phyloP scores from a whole-genome alignment of 768 basidiomycete species.

The Psilocybe cubensis region DNA sequence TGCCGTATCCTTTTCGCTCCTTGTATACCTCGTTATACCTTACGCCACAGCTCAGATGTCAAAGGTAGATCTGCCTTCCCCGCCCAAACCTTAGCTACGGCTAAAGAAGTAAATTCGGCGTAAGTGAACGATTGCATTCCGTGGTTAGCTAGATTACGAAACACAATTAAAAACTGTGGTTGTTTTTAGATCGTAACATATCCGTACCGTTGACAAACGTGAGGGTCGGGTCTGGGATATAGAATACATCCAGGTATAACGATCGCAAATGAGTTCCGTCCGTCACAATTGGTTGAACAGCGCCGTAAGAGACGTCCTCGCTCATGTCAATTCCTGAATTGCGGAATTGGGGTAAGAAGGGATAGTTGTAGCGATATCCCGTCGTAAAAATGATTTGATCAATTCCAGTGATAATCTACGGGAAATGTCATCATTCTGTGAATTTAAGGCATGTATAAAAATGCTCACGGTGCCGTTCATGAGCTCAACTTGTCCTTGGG shows the following conservation, averaged over 20 bases:
- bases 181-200: not conserved
- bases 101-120: conserved; percentile 37
- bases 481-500: conserved; percentile 34
- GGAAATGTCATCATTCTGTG: not conserved
- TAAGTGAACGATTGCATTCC: conserved; percentile 44
- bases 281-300: conserved; percentile 37
- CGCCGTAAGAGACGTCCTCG: conserved; percentile 22
- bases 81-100: conserved; percentile 41
- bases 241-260: conserved; percentile 42
- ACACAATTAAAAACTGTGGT: not conserved
- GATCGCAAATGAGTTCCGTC: conserved; percentile 44
- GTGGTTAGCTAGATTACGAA: conserved; percentile 32
- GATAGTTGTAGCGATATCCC: conserved; percentile 47
- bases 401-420: conserved; percentile 35
- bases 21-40: conserved; percentile 32
- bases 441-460: not conserved
- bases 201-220: conserved; percentile 39
- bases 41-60: conserved; percentile 33
- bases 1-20: conserved; percentile 38
- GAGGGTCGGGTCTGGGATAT: conserved; percentile 49
- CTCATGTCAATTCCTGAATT: conserved; percentile 26
- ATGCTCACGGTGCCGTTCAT: conserved; percentile 39
- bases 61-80: conserved; percentile 37
- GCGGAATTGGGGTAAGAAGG: conserved; percentile 46
- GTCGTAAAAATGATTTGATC: conserved; percentile 42